These are phyloP conservation scores for Craterostigma plantagineum DNA, from an alignment of 257 asterid species.

Conservation along the genomic window DNA sequence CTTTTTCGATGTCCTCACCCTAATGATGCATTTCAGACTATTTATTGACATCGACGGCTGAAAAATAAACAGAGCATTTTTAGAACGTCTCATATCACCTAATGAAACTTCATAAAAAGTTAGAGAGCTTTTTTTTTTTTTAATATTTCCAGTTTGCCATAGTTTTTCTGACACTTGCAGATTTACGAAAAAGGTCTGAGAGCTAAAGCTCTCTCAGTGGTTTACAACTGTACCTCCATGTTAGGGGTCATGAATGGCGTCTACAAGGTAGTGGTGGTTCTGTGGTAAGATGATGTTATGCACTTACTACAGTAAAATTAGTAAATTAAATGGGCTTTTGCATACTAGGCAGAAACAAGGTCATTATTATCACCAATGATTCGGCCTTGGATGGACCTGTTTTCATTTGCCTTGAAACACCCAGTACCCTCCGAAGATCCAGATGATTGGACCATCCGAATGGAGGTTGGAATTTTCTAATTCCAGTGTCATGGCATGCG, in stretches of 20 bases:
- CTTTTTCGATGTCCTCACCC: not conserved
- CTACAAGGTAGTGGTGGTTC: constrained; percentile 41
- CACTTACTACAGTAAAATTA: not conserved
- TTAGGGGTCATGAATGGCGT: constrained; percentile 83
- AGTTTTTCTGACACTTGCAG: constrained; percentile 24
- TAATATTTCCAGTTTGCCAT: constrained; percentile 5
- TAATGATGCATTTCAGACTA: not conserved
- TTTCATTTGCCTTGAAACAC: constrained; percentile 37
- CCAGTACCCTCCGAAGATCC: constrained; percentile 96
- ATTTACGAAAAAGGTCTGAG: constrained; percentile 54
- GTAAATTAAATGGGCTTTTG: constrained; percentile 11
- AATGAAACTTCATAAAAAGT: too few relatives aligned
- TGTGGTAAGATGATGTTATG: not conserved
- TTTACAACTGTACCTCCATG: constrained; percentile 66
- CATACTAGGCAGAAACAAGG: constrained; percentile 53
- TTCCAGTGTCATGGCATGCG: constrained; percentile 9
- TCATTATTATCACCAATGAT: constrained; percentile 65
- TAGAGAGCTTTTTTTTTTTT: too few relatives aligned
- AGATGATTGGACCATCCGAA: constrained; percentile 88
- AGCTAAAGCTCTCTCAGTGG: constrained; percentile 62
- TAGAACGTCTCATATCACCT: too few relatives aligned
- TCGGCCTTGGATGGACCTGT: constrained; percentile 80
- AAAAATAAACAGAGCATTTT: too few relatives aligned
- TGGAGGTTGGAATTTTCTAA: constrained; percentile 50
- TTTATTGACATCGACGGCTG: not conserved